Percentiles rank a stretch among this genome's conserved stretches.
Evolutionary conservation across 345 rosid species (phyloP).

Genomic region (Eutrema yunnanense): DNA sequence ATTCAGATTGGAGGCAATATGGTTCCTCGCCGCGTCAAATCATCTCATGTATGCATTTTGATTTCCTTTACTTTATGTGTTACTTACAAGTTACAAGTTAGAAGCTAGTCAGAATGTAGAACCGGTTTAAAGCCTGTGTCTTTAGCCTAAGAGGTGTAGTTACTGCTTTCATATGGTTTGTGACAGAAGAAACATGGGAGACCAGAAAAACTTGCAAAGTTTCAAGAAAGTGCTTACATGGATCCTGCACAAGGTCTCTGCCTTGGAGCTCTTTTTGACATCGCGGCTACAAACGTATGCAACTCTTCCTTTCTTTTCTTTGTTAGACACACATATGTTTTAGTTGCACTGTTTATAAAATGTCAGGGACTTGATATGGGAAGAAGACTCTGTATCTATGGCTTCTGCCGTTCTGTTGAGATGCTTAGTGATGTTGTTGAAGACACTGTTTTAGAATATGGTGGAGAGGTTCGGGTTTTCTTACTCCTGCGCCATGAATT

Average conservation of each 20-base stretch:
- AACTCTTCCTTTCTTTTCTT: background rate
- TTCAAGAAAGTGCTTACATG: conserved; percentile 87
- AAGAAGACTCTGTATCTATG: conserved; percentile 88
- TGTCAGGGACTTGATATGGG: conserved; percentile 87
- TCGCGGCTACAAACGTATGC: conserved; percentile 87
- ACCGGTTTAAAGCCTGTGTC: no score
- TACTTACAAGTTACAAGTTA: background rate
- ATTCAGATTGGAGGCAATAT: conserved; percentile 85
- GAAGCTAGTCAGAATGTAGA: no score
- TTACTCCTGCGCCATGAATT: background rate
- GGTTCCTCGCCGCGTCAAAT: conserved; percentile 58
- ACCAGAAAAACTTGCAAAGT: conserved; percentile 48
- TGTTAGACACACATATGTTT: background rate
- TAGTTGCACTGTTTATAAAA: background rate
- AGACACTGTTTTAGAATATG: conserved; percentile 85
- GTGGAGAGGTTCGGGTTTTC: conserved; percentile 66
- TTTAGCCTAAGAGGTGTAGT: no score
- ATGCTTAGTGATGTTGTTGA: conserved; percentile 96
- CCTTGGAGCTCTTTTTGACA: conserved; percentile 83
- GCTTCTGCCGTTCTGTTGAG: conserved; percentile 94
- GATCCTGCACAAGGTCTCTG: conserved; percentile 79
- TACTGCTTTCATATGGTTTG: background rate
- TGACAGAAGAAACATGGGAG: conserved; percentile 56
- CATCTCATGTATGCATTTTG: conserved; percentile 48
- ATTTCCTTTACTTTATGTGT: no score